phyloP scores from a whole-genome alignment of 305 asterid genomes.

The Solanum aculeatissimum region DNA sequence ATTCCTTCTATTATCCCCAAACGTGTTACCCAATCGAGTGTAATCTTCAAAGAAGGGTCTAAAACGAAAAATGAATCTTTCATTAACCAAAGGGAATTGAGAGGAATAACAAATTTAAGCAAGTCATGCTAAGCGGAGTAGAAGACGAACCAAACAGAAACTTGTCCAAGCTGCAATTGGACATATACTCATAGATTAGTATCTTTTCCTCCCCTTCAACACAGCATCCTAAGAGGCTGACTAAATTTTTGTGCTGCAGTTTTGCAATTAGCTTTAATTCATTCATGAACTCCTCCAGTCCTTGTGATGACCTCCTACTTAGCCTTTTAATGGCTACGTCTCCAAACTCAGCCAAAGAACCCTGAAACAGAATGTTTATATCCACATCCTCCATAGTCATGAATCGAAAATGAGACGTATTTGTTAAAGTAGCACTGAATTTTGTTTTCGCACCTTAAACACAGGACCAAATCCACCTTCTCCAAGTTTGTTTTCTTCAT shows the following conservation, averaged over 20 bases:
- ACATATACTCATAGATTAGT: slow-evolving; percentile 4
- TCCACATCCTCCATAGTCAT: background rate
- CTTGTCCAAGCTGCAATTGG: slow-evolving; percentile 6
- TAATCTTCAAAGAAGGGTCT: background rate
- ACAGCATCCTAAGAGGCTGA: slow-evolving; percentile 1
- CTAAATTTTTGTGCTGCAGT: slow-evolving; percentile 9
- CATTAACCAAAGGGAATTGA: background rate
- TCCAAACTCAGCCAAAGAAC: background rate
- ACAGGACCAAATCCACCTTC: slow-evolving; percentile 13
- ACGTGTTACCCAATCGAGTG: slow-evolving; percentile 4
- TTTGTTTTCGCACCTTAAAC: slow-evolving; percentile 1
- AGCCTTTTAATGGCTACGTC: slow-evolving; percentile 5
- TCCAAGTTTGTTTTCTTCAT: slow-evolving; percentile 1
- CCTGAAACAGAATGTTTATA: background rate
- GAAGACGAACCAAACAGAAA: slow-evolving; percentile 2
- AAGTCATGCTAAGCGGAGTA: background rate
- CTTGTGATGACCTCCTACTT: slow-evolving; percentile 8
- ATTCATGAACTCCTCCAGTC: slow-evolving; percentile 1
- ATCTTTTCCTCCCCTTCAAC: slow-evolving; percentile 3
- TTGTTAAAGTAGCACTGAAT: background rate
- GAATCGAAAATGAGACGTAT: background rate
- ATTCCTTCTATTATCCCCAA: slow-evolving; percentile 9
- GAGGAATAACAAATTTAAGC: background rate
- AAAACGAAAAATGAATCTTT: background rate
- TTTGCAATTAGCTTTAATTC: slow-evolving; percentile 4